Evolutionary conservation across 495 filamentous ascomycete species (phyloP).

Genomic region (Letharia columbiana): DNA sequence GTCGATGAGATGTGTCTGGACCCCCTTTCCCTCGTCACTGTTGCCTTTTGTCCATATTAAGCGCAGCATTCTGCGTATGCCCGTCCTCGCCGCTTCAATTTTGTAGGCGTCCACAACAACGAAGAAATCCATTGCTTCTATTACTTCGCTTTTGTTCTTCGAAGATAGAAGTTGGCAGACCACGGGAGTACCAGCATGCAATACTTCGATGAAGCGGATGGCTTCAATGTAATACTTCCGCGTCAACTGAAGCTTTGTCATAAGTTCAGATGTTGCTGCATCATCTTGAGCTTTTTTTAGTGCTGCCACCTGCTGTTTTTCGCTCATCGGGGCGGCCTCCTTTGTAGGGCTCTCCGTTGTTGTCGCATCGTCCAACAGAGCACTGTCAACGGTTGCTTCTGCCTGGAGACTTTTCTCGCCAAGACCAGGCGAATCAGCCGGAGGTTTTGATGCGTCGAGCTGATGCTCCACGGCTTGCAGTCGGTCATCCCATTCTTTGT

Average conservation of each 20-base stretch:
- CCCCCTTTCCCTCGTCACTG: constrained; percentile 96
- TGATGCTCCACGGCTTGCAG: constrained; percentile 74
- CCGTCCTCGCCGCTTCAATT: constrained; percentile 77
- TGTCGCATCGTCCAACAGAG: constrained; percentile 83
- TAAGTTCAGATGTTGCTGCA: constrained; percentile 65
- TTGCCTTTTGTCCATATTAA: constrained; percentile 99
- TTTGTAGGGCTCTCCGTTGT: constrained; percentile 55
- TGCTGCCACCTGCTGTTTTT: constrained; percentile 46
- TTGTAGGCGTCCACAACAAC: constrained; percentile 91
- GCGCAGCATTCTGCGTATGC: constrained; percentile 88
- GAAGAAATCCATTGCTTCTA: constrained; percentile 99
- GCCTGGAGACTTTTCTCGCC: constrained; percentile 48
- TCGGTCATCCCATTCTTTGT: constrained; percentile 74
- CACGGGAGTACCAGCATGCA: constrained; percentile 67
- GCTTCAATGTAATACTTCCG: constrained; percentile 87
- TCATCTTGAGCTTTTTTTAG: constrained; percentile 63
- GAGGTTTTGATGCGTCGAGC: constrained; percentile 70
- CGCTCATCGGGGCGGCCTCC: constrained; percentile 52
- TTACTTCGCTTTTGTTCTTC: constrained; percentile 94
- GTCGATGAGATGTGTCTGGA: constrained; percentile 93
- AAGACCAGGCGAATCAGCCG: constrained; percentile 68
- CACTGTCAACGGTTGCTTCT: constrained; percentile 57
- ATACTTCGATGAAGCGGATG: constrained; percentile 86
- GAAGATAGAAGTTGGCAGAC: constrained; percentile 83
- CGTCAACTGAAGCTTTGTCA: constrained; percentile 77